Conservation (phyloP, 2,329 filamentous ascomycete species). For the Lasiodiplodia gonubiensis region DNA sequence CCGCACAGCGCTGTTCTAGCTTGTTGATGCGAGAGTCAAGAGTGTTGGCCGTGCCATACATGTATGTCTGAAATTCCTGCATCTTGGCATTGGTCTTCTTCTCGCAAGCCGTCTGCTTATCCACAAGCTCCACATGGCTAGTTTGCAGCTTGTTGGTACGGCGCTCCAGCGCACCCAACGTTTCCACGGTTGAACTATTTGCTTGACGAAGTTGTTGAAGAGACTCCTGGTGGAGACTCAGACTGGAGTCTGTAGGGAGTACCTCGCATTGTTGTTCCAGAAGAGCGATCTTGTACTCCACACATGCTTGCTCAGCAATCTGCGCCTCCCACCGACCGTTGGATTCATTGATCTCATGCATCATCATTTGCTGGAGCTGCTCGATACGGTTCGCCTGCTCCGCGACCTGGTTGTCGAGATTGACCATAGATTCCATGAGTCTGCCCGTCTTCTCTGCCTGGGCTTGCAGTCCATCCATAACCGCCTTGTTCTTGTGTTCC, state of each 20-base stretch:
- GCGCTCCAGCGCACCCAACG: too few species aligned
- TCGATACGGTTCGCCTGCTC: background rate
- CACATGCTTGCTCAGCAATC: background rate
- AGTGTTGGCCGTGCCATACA: too few species aligned
- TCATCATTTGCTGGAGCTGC: background rate
- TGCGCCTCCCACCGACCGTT: background rate
- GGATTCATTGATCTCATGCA: background rate
- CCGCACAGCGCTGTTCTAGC: background rate
- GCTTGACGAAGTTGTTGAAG: too few species aligned
- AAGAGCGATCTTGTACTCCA: background rate
- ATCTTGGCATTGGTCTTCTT: background rate
- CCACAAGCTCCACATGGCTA: background rate
- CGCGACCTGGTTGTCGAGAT: background rate
- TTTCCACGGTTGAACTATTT: too few species aligned
- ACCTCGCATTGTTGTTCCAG: too few species aligned
- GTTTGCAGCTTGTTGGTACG: background rate
- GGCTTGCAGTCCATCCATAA: background rate
- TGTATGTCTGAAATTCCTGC: too few species aligned
- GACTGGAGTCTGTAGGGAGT: too few species aligned
- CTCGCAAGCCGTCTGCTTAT: background rate
- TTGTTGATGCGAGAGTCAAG: too few species aligned
- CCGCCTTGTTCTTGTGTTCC: background rate
- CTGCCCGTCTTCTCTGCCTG: background rate
- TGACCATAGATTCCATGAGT: background rate
- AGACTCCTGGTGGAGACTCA: too few species aligned